These are phyloP conservation scores for Venturia effusa DNA, from an alignment of 2,329 filamentous ascomycete species.

Conservation along the genomic window DNA sequence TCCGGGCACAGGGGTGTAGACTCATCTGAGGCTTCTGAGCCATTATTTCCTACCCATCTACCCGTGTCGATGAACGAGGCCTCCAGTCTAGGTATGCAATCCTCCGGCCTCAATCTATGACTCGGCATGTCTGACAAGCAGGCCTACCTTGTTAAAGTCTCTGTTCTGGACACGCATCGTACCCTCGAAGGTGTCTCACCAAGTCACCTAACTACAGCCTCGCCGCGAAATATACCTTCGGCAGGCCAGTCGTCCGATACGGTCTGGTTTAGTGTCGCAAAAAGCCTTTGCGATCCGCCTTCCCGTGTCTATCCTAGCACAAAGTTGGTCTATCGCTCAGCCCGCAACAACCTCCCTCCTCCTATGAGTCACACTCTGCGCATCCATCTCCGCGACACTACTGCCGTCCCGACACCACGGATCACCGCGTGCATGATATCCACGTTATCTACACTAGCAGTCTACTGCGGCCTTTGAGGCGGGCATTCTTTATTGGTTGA, in stretches of 20 bases:
- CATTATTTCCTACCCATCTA: background rate
- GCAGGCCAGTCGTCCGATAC: no score
- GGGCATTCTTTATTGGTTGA: background rate
- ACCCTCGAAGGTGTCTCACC: background rate
- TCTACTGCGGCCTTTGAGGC: background rate
- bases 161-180: background rate
- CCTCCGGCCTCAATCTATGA: background rate
- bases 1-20: slow-evolving; percentile 54
- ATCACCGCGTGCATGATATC: background rate
- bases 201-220: background rate
- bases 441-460: slow-evolving; percentile 5
- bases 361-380: background rate
- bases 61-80: background rate
- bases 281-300: background rate
- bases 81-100: background rate
- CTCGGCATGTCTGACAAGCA: background rate
- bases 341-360: background rate
- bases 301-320: background rate
- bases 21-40: no score
- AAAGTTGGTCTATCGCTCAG: background rate
- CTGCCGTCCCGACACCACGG: background rate
- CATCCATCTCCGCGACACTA: background rate
- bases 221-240: background rate
- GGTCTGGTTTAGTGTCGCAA: no score
- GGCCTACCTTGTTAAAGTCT: background rate